phyloP scores from a whole-genome alignment of 2,329 filamentous ascomycete genomes.

The Trichoderma arundinaceum region DNA sequence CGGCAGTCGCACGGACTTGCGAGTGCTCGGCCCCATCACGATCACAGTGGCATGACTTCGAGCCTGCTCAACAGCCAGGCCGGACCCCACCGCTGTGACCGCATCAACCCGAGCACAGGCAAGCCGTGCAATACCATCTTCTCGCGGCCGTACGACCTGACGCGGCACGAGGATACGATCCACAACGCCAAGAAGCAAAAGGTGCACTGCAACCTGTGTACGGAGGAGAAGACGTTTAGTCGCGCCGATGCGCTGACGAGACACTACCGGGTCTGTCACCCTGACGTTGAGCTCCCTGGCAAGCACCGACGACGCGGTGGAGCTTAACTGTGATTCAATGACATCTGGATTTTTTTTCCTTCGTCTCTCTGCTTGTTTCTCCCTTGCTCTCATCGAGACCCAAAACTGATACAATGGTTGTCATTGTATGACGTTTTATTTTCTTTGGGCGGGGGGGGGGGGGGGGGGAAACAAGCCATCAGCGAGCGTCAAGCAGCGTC shows the following conservation, averaged over 20 bases:
- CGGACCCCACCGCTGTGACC: slow-evolving; percentile 89
- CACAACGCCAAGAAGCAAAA: slow-evolving; percentile 95
- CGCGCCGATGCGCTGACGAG: slow-evolving; percentile 91
- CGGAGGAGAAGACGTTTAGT: slow-evolving; percentile 96
- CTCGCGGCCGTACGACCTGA: slow-evolving; percentile 94
- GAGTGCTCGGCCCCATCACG: slow-evolving; percentile 38
- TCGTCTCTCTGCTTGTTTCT: too few species aligned
- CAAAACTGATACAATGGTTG: neutral
- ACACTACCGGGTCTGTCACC: slow-evolving; percentile 93
- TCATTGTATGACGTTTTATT: slow-evolving; percentile 10
- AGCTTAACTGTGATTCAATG: slow-evolving; percentile 27
- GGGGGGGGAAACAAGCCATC: slow-evolving; percentile 32
- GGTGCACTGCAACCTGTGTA: slow-evolving; percentile 89
- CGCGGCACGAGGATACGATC: slow-evolving; percentile 95
- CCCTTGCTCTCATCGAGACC: neutral
- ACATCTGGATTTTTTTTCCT: neutral
- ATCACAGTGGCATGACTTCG: slow-evolving; percentile 53
- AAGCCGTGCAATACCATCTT: slow-evolving; percentile 96
- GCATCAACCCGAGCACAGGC: slow-evolving; percentile 91
- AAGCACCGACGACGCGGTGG: slow-evolving; percentile 52
- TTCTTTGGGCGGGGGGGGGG: slow-evolving; percentile 28
- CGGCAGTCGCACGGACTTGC: slow-evolving; percentile 67
- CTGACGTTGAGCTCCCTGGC: slow-evolving; percentile 82
- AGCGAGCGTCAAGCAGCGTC: slow-evolving; percentile 13
- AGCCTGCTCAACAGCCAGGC: slow-evolving; percentile 80